Conservation (phyloP, 352 stramenopile genomes). For the Blastocystis sp. region DNA sequence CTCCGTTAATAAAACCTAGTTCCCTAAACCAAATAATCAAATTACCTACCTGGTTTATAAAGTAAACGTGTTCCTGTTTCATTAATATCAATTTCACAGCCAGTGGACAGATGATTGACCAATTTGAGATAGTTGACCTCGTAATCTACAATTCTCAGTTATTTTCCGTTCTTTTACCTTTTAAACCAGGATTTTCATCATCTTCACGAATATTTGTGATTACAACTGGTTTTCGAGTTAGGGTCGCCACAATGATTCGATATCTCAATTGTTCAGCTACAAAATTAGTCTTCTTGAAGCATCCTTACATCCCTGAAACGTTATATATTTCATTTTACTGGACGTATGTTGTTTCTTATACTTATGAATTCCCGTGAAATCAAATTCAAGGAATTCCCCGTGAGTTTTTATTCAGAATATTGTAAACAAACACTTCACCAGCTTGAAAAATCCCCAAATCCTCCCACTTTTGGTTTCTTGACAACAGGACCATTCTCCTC, state of each 20-base stretch:
- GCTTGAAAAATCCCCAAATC: constrained; percentile 75
- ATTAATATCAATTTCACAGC: constrained; percentile 95
- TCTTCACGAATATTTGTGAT: constrained; percentile 88
- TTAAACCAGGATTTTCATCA: constrained; percentile 84
- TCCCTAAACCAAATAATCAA: background rate
- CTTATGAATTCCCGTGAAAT: background rate
- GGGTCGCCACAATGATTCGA: constrained; percentile 80
- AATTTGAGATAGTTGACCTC: constrained; percentile 91
- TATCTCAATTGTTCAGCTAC: constrained; percentile 82
- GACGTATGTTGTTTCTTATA: background rate
- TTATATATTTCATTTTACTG: constrained; percentile 59
- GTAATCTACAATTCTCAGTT: constrained; percentile 71
- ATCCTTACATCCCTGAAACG: constrained; percentile 36
- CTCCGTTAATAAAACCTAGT: constrained; percentile 83
- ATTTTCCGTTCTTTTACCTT: constrained; percentile 43
- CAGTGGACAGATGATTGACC: constrained; percentile 90
- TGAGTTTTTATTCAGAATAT: background rate
- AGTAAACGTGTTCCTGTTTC: constrained; percentile 91
- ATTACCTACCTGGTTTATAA: constrained; percentile 75
- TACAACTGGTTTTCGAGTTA: constrained; percentile 82
- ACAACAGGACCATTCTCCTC: background rate
- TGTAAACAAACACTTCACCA: constrained; percentile 68
- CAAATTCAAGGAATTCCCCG: background rate
- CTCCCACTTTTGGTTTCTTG: constrained; percentile 64
- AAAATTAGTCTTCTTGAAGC: background rate